Evolutionary conservation across 306 rosid species (phyloP).

Genomic region (Fagus sylvatica): DNA sequence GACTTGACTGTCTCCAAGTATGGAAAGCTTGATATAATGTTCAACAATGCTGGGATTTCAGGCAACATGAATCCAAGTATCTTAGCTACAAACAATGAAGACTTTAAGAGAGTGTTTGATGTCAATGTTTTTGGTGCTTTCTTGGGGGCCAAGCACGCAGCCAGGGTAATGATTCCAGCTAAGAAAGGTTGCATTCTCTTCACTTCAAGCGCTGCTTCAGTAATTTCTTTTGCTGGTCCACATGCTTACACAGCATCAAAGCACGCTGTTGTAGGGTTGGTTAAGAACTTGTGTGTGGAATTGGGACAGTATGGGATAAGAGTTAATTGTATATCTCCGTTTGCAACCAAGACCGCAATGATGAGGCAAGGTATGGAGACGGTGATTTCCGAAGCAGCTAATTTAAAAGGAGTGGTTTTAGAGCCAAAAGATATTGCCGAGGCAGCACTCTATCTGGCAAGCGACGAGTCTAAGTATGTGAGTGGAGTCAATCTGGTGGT

Average conservation of each 20-base stretch:
- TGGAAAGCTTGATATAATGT: neutral
- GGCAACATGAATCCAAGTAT: neutral
- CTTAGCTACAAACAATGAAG: neutral
- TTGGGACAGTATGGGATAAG: neutral
- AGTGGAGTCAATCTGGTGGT: neutral
- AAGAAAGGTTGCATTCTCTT: neutral
- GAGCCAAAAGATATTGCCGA: conserved; percentile 40
- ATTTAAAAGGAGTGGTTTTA: conserved; percentile 33
- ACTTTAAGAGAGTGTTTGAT: neutral
- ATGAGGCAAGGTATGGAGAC: neutral
- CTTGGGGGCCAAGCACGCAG: conserved; percentile 36
- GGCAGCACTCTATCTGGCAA: conserved; percentile 40
- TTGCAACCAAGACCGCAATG: neutral
- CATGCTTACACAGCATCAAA: neutral
- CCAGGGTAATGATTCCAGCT: conserved; percentile 30
- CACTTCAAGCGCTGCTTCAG: neutral
- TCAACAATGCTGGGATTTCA: neutral
- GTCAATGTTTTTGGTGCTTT: conserved; percentile 10
- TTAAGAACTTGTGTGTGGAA: neutral
- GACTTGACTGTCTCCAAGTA: neutral
- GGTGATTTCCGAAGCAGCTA: conserved; percentile 22
- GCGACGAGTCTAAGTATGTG: conserved; percentile 31
- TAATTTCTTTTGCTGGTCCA: neutral
- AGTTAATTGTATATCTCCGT: neutral
- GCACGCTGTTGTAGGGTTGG: neutral